A percentile compares a stretch with the other conserved stretches of the same genome.
Evolutionary conservation across 306 rosid species (phyloP).

Genomic region (Cucumis melo): DNA sequence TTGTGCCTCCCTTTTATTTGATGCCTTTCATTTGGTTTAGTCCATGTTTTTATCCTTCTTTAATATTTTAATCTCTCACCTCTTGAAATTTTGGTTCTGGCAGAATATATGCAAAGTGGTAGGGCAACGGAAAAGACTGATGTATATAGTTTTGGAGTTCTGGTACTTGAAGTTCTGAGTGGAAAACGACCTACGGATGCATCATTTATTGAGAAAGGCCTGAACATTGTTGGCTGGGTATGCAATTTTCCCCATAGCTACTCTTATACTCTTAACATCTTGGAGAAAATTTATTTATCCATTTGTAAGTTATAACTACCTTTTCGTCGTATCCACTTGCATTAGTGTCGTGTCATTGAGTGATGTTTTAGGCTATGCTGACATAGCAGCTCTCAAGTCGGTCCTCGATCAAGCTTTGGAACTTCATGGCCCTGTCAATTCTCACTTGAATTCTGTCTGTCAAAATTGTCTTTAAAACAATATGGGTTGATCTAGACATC

Average conservation of each 20-base stretch:
- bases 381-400: neutral
- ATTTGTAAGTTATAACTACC: neutral
- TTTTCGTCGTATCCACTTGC: neutral
- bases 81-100: constrained; percentile 4
- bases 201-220: constrained; percentile 87
- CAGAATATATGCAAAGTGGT: constrained; percentile 99
- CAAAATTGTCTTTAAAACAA: neutral
- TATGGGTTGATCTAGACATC: neutral
- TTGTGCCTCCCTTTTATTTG: neutral
- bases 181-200: constrained; percentile 98
- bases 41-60: neutral
- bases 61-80: neutral
- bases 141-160: constrained; percentile 89
- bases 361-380: neutral
- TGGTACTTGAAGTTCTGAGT: constrained; percentile 83
- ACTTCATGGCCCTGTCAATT: neutral
- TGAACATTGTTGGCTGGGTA: constrained; percentile 99
- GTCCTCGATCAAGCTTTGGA: neutral
- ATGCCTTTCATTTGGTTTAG: neutral
- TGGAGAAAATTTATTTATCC: neutral
- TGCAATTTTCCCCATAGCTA: constrained; percentile 6
- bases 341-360: neutral
- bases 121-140: constrained; percentile 98
- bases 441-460: neutral
- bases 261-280: neutral